Percentiles rank a stretch among this genome's conserved stretches.
Conservation (phyloP, 352 stramenopile genomes). For the Peronosclerospora sorghi region DNA sequence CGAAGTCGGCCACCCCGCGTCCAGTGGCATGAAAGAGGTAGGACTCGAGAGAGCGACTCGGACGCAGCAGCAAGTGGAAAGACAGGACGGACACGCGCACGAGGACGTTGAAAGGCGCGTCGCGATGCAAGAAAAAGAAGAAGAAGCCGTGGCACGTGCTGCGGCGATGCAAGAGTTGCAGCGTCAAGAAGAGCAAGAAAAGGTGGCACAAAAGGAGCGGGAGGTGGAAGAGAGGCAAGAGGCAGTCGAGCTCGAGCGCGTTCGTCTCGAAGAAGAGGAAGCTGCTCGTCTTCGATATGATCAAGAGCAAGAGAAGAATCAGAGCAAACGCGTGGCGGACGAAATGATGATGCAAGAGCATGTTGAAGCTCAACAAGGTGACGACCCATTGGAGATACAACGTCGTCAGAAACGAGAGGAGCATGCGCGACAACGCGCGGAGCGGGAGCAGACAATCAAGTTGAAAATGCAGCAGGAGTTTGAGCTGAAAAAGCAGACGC, state of each 20-base stretch:
- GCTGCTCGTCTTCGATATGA: slow-evolving; percentile 14
- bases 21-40: not conserved
- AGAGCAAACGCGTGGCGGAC: slow-evolving; percentile 17
- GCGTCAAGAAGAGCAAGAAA: slow-evolving; percentile 18
- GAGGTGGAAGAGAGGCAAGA: slow-evolving; percentile 14
- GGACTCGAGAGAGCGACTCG: slow-evolving; percentile 14
- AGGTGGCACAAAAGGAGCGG: slow-evolving; percentile 15
- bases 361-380: slow-evolving; percentile 19
- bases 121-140: slow-evolving; percentile 14
- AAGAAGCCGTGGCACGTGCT: slow-evolving; percentile 3
- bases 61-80: slow-evolving; percentile 14
- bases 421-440: slow-evolving; percentile 42
- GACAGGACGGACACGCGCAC: not conserved
- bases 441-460: slow-evolving; percentile 31
- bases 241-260: slow-evolving; percentile 14
- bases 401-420: slow-evolving; percentile 62
- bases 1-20: slow-evolving; percentile 26
- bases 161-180: slow-evolving; percentile 18
- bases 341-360: slow-evolving; percentile 23
- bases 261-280: slow-evolving; percentile 11
- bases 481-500: slow-evolving; percentile 27
- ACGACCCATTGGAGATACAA: slow-evolving; percentile 47
- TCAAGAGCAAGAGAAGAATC: slow-evolving; percentile 17
- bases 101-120: slow-evolving; percentile 14
- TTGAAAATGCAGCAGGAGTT: slow-evolving; percentile 18